Evolutionary conservation across 495 filamentous ascomycete species (phyloP), one percentile per base, ranked within the genome.

Genomic region (Pyrenula massariospora): DNA sequence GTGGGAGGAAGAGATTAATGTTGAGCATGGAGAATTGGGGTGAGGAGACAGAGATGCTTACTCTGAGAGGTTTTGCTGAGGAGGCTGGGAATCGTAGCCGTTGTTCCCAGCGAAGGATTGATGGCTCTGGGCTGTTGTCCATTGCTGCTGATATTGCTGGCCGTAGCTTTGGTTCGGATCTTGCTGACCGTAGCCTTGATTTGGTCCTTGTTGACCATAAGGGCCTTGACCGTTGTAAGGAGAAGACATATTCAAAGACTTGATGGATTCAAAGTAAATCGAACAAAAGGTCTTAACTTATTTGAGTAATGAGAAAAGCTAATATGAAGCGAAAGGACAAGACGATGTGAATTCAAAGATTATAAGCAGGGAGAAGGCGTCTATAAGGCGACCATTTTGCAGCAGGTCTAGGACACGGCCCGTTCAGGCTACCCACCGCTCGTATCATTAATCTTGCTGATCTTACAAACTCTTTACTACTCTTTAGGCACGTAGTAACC

Each of bases 181-280:
- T 22, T 59, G 57, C 55, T 62, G 63, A 31, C 59, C 60, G 59
- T 69, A 66, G 50, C 55, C 55, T n/a, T 66, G 62, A 57, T 68
- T 64, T 49, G 65, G 63, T 25, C 57, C 49, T 22, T 59, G 57
- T 53, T 62, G 63, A 31, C 59, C 60, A 59, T 69, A 66, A 48
- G 47, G 47, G 10, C 66, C 61, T 42, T 42, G 31, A 42, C 15
- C 15, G 31, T 42, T 42, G 31, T 42, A 42, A 8, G 5, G 31
- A 15, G 8, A 5, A 42, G 31, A 42, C 31, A 42, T 42, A 8
- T 42, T 42, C 31, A 42, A 15, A 15, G 15, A 15, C 31, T 42
- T 15, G 15, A 42, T 42, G 15, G 15, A 42, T 42, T 15, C 31
- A 42, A 42, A 15, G n/a, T n/a, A n/a, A 42, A 15, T 42, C 15